Conservation (phyloP, 2,329 filamentous ascomycete species). For the Cytospora schulzeri region DNA sequence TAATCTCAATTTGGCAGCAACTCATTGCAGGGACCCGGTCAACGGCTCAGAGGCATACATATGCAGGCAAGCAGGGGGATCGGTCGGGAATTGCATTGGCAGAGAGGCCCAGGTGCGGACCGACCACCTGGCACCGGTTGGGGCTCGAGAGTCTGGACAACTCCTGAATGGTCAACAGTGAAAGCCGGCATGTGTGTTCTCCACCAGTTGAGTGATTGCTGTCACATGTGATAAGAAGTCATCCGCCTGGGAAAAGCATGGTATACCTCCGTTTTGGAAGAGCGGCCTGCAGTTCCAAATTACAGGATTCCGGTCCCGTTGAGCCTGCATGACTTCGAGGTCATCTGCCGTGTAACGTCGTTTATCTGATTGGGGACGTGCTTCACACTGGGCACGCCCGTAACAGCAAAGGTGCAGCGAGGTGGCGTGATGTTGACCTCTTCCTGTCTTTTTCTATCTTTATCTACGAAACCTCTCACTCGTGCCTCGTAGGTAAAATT, state of each 20-base stretch:
- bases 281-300: neutral
- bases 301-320: neutral
- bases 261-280: neutral
- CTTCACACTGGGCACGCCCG: neutral
- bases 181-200: neutral
- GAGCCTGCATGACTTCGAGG: neutral
- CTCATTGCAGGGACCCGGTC: neutral
- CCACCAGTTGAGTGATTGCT: neutral
- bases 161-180: neutral
- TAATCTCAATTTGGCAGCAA: neutral
- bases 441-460: neutral
- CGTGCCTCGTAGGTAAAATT: too few relatives aligned
- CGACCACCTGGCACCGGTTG: neutral
- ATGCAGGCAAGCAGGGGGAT: neutral
- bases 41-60: neutral
- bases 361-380: neutral
- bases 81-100: neutral
- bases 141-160: neutral
- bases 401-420: neutral
- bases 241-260: neutral
- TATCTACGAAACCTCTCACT: neutral
- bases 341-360: neutral
- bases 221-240: constrained; percentile 15
- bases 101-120: neutral
- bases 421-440: neutral